phyloP scores from a whole-genome alignment of 1,139 yeast genomes.

The Wickerhamomyces sp. region DNA sequence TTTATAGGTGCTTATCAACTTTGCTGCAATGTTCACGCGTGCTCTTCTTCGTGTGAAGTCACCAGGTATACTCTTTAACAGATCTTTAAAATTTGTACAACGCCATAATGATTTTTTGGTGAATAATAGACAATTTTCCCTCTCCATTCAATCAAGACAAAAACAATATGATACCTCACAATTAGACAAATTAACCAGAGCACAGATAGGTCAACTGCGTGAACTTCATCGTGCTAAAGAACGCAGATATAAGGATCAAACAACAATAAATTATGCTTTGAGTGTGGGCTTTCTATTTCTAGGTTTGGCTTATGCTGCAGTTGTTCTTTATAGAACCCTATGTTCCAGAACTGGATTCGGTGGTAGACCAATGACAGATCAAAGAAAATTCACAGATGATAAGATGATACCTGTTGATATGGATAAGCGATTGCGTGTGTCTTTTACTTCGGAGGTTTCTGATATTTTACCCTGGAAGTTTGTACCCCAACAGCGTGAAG shows the following conservation, averaged over 20 bases:
- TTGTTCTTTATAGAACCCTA: constrained; percentile 85
- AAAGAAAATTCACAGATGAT: constrained; percentile 76
- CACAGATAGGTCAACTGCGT: constrained; percentile 30
- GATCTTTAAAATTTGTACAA: background rate
- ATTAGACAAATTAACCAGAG: constrained; percentile 28
- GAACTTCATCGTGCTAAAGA: constrained; percentile 28
- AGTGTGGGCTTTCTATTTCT: constrained; percentile 69
- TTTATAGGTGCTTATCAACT: no score
- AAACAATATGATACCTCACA: constrained; percentile 10
- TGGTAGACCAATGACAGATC: constrained; percentile 90
- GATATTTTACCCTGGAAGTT: constrained; percentile 94
- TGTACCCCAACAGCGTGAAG: constrained; percentile 92
- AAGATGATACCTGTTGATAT: constrained; percentile 86
- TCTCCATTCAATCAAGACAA: constrained; percentile 3
- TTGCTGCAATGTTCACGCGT: no score
- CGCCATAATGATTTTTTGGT: background rate
- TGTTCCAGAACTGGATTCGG: constrained; percentile 97
- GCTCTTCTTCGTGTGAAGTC: no score
- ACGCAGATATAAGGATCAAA: constrained; percentile 31
- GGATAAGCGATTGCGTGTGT: constrained; percentile 71
- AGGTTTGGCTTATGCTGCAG: constrained; percentile 86
- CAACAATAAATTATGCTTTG: constrained; percentile 69
- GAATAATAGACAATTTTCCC: constrained; percentile 4
- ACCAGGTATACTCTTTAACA: no score
- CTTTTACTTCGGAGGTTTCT: constrained; percentile 90